phyloP scores from a whole-genome alignment of 139 green algal genomes.

The Mesotaenium endlicherianum region DNA sequence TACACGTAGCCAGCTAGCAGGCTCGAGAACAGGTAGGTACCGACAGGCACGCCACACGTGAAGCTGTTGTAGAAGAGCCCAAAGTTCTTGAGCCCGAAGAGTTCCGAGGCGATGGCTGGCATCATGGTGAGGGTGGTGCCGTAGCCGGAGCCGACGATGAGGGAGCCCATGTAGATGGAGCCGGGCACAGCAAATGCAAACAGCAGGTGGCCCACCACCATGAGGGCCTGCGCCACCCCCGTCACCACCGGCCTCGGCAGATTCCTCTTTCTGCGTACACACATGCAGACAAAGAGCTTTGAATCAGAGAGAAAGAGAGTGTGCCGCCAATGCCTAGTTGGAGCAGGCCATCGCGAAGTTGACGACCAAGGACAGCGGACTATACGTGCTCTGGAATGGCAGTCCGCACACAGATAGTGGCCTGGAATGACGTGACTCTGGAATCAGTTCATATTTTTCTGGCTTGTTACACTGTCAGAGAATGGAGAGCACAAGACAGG shows the following conservation, averaged over 20 bases:
- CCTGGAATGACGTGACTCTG: too few species aligned
- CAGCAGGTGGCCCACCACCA: slow-evolving; percentile 21
- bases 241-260: slow-evolving; percentile 1
- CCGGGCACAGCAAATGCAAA: slow-evolving; percentile 22
- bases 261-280: not conserved
- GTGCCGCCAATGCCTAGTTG: too few species aligned
- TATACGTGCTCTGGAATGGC: too few species aligned
- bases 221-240: slow-evolving; percentile 2
- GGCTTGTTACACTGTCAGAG: too few species aligned
- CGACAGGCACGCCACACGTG: slow-evolving; percentile 14
- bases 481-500: too few species aligned
- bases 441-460: too few species aligned
- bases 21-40: slow-evolving; percentile 30
- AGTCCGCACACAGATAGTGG: too few species aligned
- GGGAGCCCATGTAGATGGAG: slow-evolving; percentile 54
- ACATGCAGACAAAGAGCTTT: too few species aligned
- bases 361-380: too few species aligned
- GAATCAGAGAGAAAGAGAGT: too few species aligned
- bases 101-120: slow-evolving; percentile 62
- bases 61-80: slow-evolving; percentile 27
- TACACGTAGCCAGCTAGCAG: slow-evolving; percentile 25
- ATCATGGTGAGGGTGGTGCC: slow-evolving; percentile 73
- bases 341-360: too few species aligned
- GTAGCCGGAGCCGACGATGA: slow-evolving; percentile 69
- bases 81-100: slow-evolving; percentile 68